Evolutionary conservation across 2,329 filamentous ascomycete species (phyloP).

Genomic region (Phialophora expanda): DNA sequence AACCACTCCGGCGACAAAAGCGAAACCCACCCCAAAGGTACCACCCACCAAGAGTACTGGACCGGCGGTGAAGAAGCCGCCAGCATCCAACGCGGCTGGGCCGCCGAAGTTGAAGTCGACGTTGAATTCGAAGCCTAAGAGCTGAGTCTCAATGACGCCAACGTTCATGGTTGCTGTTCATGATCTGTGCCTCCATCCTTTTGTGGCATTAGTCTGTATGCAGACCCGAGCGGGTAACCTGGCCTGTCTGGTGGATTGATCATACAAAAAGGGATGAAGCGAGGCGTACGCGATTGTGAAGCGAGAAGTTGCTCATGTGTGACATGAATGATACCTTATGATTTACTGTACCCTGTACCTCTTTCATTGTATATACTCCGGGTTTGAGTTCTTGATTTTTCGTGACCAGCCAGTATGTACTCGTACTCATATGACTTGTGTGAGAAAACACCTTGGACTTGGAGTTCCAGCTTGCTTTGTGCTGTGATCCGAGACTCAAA

Average conservation of each 20-base stretch:
- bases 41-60: background rate
- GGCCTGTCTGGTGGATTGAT: background rate
- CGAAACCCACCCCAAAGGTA: background rate
- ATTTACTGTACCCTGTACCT: background rate
- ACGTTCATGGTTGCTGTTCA: background rate
- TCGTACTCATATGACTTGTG: background rate
- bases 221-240: background rate
- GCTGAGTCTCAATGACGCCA: background rate
- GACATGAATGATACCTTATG: background rate
- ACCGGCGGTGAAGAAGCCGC: background rate
- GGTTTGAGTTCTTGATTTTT: no score
- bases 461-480: background rate
- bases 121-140: background rate
- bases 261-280: background rate
- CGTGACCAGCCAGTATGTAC: no score
- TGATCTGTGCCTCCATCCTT: background rate
- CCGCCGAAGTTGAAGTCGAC: slow-evolving; percentile 5
- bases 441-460: background rate
- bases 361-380: no score
- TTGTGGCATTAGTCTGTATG: background rate
- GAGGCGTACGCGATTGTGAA: background rate
- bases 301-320: background rate
- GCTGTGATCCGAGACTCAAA: background rate
- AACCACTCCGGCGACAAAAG: background rate
- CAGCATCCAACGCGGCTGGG: slow-evolving; percentile 1